A percentile compares a stretch with the other conserved stretches of the same genome.
Conservation (phyloP, 441 rosid species). For the Pelargonium citronellum region DNA sequence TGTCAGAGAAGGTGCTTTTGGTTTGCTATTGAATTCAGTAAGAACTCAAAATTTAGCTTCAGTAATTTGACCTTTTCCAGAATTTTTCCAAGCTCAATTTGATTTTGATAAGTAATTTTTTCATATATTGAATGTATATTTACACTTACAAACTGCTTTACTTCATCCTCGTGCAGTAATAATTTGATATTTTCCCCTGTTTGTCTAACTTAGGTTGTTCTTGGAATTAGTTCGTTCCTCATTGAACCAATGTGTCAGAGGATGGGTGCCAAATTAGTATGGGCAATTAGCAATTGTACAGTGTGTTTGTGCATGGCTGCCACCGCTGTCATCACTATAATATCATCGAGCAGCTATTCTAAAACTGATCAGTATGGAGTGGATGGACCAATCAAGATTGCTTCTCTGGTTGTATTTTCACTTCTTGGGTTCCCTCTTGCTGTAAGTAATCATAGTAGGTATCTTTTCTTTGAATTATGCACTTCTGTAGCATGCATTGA, state of each 20-base stretch:
- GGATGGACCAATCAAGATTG: slow-evolving; percentile 50
- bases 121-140: not conserved
- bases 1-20: slow-evolving; percentile 96
- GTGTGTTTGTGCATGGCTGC: slow-evolving; percentile 82
- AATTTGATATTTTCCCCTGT: not conserved
- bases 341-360: slow-evolving; percentile 49
- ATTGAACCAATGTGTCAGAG: slow-evolving; percentile 82
- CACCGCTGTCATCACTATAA: slow-evolving; percentile 67
- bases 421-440: slow-evolving; percentile 96
- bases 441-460: slow-evolving; percentile 40
- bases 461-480: not conserved
- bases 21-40: slow-evolving; percentile 98
- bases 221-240: slow-evolving; percentile 81
- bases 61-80: slow-evolving; percentile 8
- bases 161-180: not conserved
- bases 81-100: not conserved
- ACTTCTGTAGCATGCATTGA: slow-evolving; percentile 13
- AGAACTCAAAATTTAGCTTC: slow-evolving; percentile 52
- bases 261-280: slow-evolving; percentile 70
- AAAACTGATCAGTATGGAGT: slow-evolving; percentile 43
- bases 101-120: not conserved
- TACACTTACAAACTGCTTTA: not conserved
- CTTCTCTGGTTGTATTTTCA: slow-evolving; percentile 69
- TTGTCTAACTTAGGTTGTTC: slow-evolving; percentile 57
- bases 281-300: slow-evolving; percentile 81